Percentiles rank a stretch among this genome's conserved stretches.
phyloP scores from a whole-genome alignment of 129 eudicot genomes.

The Rutidosis leptorrhynchoides region DNA sequence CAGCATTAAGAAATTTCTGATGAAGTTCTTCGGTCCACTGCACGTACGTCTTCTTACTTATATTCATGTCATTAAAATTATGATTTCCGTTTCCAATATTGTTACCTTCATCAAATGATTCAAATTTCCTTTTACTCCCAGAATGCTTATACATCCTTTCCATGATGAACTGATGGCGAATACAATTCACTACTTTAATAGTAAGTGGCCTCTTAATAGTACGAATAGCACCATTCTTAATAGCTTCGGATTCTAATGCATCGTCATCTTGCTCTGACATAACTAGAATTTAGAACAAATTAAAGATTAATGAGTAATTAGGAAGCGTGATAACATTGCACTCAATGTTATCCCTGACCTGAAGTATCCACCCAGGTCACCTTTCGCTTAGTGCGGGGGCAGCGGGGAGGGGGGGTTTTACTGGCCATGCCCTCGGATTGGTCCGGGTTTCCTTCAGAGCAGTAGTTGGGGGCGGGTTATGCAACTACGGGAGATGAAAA shows the following conservation, averaged over 20 bases:
- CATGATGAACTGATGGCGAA: constrained; percentile 33
- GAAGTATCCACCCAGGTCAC: too few species aligned
- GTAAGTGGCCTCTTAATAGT: constrained; percentile 35
- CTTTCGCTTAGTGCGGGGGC: too few species aligned
- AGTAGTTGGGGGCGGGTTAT: too few species aligned
- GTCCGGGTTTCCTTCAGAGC: too few species aligned
- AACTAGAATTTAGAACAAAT: constrained; percentile 18
- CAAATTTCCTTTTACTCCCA: neutral
- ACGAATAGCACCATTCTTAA: constrained; percentile 38
- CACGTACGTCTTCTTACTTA: constrained; percentile 30
- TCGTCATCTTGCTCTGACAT: constrained; percentile 38
- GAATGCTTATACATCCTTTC: constrained; percentile 23
- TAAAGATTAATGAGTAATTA: neutral
- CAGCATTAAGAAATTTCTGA: constrained; percentile 36
- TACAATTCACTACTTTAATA: constrained; percentile 20
- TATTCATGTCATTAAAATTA: too few species aligned
- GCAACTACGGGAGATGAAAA: too few species aligned
- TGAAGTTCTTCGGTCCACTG: constrained; percentile 54
- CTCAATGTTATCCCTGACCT: too few species aligned
- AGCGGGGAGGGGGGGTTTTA: too few species aligned
- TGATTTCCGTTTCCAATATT: too few species aligned
- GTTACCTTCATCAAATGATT: too few species aligned
- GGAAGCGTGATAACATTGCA: neutral
- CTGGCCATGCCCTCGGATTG: too few species aligned
- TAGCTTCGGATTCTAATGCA: constrained; percentile 17